Percentiles rank a stretch among this genome's conserved stretches.
Conservation (phyloP, 352 stramenopile genomes). For the Globisporangium alternatum region DNA sequence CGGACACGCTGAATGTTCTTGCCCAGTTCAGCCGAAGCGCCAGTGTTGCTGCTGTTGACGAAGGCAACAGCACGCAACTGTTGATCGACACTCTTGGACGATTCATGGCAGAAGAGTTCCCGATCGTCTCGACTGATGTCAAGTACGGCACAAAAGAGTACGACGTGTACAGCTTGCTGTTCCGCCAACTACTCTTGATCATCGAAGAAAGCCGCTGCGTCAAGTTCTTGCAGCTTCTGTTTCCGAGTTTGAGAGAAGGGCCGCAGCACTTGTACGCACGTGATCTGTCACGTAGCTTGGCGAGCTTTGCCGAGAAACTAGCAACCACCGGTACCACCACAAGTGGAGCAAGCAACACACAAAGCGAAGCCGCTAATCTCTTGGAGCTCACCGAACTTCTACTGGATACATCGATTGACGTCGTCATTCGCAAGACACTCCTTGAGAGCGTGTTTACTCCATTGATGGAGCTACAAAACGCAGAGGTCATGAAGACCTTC, state of each 20-base stretch:
- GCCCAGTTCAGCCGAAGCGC: constrained; percentile 26
- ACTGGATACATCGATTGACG: constrained; percentile 35
- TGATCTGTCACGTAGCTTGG: constrained; percentile 49
- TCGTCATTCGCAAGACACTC: constrained; percentile 39
- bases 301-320: constrained; percentile 31
- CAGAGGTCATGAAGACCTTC: constrained; percentile 33
- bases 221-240: constrained; percentile 48
- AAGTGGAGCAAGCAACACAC: background rate
- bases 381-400: constrained; percentile 37
- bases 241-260: constrained; percentile 63
- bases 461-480: constrained; percentile 40
- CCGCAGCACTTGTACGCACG: constrained; percentile 45
- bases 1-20: constrained; percentile 47
- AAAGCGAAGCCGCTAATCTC: constrained; percentile 20
- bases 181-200: constrained; percentile 47
- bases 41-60: background rate
- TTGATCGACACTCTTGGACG: constrained; percentile 33
- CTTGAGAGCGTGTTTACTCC: constrained; percentile 50
- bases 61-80: constrained; percentile 12
- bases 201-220: constrained; percentile 51
- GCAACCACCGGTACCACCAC: constrained; percentile 8
- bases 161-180: constrained; percentile 56
- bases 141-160: constrained; percentile 56
- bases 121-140: constrained; percentile 72
- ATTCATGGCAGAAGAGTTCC: constrained; percentile 76